Evolutionary conservation across 2,329 filamentous ascomycete genomes (phyloP).

Genomic region (Sporothrix sp.): DNA sequence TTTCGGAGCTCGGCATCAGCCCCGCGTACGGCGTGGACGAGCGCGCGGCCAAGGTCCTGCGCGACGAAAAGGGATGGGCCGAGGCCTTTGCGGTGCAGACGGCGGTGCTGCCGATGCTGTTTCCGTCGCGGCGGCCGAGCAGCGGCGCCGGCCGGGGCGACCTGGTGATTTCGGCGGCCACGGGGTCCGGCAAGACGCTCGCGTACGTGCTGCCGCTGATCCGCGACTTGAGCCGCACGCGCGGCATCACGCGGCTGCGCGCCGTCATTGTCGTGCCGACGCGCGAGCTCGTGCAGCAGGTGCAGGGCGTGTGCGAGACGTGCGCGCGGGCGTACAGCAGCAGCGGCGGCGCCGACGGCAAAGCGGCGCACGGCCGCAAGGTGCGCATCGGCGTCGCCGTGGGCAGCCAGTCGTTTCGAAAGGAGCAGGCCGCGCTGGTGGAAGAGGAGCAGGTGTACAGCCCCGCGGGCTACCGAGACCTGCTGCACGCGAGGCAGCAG

Average conservation of each 20-base stretch:
- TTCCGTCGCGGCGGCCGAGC: conserved; percentile 42
- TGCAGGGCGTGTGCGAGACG: conserved; percentile 64
- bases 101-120: conserved; percentile 67
- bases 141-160: conserved; percentile 50
- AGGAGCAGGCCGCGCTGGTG: conserved; percentile 44
- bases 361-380: conserved; percentile 30
- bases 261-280: conserved; percentile 85
- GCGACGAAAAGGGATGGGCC: conserved; percentile 55
- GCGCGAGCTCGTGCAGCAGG: conserved; percentile 80
- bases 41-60: conserved; percentile 51
- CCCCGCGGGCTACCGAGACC: conserved; percentile 42
- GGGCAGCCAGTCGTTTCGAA: conserved; percentile 65
- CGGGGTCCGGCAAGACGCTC: conserved; percentile 90
- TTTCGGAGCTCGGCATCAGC: conserved; percentile 28
- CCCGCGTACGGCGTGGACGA: conserved; percentile 50
- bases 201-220: conserved; percentile 84
- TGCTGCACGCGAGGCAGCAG: conserved; percentile 26
- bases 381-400: conserved; percentile 74
- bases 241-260: conserved; percentile 52
- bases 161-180: conserved; percentile 82
- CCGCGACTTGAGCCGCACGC: conserved; percentile 53
- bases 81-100: conserved; percentile 73
- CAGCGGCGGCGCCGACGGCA: conserved; percentile 42
- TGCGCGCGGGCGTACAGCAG: conserved; percentile 52
- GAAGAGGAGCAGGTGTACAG: conserved; percentile 50